Evolutionary conservation across 163 green algal genomes (phyloP), one percentile per base, ranked within the genome.

Genomic region (Scenedesmus sp.): DNA sequence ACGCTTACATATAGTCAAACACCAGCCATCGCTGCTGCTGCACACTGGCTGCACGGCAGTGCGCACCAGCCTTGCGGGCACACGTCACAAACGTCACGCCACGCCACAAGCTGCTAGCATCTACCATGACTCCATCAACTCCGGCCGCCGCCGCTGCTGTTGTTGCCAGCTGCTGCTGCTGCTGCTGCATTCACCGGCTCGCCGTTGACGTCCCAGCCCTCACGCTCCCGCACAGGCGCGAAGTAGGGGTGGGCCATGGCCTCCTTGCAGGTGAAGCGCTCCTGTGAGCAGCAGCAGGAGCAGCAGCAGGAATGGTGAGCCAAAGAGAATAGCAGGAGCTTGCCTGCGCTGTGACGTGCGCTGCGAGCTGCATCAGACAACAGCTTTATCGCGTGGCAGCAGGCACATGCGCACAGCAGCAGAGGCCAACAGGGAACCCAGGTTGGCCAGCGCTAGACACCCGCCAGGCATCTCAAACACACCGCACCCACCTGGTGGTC

Each of bases 201-300:
- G 8, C 86, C 86, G 55, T 84, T 59, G 3, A 84, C 55, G 20
- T 90, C 86, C 70, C 67, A 90, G 7, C 88, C 88, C 70, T 92
- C 89, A 3, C 89, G 74, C 18, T 89, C 82, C 55, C 93, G 90
- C 60, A 99, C 95, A 23, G 96, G 95, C 26, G 96, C 96, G 93
- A 99, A 99, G 95, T 99, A 99, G 4, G 97, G 95, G 94, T 99
- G 98, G 1, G 92, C 94, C 98, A 99, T 99, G 12, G 98, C 98
- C 94, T 99, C 98, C 74, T 96, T 94, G 66, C 96, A 96, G 0
- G 98, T 99, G 59, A 99, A 91, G 16, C 98, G 95, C 92, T 99
- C 98, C 90, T 90, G 88, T 54, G 77, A 1, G 2, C 20, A 67
- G 12, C 2, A 20, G 46, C 57, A 87, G 23, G 3, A 56, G 2